Percentiles rank a stretch among this genome's conserved stretches.
Evolutionary conservation across 257 asterid genomes (phyloP).

Genomic region (Rubia yunnanensis): DNA sequence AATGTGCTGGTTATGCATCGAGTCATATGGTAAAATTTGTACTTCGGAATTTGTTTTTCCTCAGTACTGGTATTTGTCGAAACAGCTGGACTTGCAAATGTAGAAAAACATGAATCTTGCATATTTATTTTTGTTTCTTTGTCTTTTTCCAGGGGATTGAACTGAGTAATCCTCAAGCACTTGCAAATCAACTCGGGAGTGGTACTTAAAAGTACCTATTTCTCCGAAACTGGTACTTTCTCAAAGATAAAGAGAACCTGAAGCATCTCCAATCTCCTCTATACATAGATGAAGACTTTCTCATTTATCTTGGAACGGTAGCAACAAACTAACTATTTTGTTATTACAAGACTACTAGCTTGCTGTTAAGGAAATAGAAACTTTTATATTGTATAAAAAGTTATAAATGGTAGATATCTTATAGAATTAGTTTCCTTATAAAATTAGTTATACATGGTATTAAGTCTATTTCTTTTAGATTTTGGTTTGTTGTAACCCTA

Average conservation of each 20-base stretch:
- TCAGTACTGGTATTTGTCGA: not conserved
- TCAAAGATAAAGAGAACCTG: constrained; percentile 74
- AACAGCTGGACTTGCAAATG: not conserved
- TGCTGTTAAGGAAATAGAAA: no score
- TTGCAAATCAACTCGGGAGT: constrained; percentile 60
- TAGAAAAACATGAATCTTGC: not conserved
- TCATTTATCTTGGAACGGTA: no score
- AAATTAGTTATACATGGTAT: no score
- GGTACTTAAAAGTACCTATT: constrained; percentile 90
- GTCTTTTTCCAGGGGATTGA: constrained; percentile 66
- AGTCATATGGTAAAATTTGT: not conserved
- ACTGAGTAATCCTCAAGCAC: constrained; percentile 89
- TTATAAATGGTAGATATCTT: no score
- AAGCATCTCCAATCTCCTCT: constrained; percentile 11
- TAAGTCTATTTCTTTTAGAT: no score
- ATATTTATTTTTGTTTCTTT: not conserved
- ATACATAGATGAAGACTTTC: no score
- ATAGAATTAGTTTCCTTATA: no score
- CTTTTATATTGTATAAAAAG: no score
- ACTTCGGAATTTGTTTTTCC: not conserved
- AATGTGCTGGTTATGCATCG: not conserved
- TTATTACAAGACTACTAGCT: no score
- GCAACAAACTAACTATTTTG: no score
- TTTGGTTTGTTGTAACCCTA: no score
- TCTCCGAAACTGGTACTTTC: constrained; percentile 87